phyloP scores from a whole-genome alignment of 2,329 filamentous ascomycete species.

The Paecilomyces sp. region DNA sequence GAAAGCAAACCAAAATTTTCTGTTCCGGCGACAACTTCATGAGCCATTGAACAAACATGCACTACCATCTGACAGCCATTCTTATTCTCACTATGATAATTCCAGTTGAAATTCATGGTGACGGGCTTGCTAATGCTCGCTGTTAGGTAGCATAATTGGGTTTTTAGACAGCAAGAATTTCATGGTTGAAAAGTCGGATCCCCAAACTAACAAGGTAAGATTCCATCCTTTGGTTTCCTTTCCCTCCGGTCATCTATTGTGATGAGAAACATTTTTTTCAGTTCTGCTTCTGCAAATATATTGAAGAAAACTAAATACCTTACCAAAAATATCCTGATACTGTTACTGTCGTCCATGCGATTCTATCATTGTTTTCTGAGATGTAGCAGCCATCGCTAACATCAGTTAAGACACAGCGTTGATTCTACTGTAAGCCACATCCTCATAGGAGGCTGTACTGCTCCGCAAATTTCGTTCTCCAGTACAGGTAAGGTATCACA shows the following conservation, averaged over 20 bases:
- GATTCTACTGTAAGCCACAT: constrained; percentile 5
- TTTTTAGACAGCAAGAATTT: neutral
- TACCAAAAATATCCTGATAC: constrained; percentile 49
- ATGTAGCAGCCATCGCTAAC: neutral
- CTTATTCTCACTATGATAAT: constrained; percentile 1
- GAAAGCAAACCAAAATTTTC: constrained; percentile 45
- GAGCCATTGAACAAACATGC: constrained; percentile 55
- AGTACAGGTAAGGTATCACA: neutral
- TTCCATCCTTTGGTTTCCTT: constrained; percentile 1
- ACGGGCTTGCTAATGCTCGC: neutral
- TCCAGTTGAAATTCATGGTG: neutral
- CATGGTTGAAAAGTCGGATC: neutral
- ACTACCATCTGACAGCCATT: constrained; percentile 49
- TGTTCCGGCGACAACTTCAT: constrained; percentile 48
- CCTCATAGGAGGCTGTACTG: neutral
- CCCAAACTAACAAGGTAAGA: constrained; percentile 9
- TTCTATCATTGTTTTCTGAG: constrained; percentile 1
- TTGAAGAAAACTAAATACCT: constrained; percentile 54
- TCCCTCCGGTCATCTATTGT: constrained; percentile 15
- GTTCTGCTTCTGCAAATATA: constrained; percentile 56
- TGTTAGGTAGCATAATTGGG: neutral
- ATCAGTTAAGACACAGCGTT: constrained; percentile 12
- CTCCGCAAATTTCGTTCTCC: neutral
- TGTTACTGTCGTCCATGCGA: constrained; percentile 3
- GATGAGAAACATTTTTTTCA: constrained; percentile 49